Conservation (phyloP, 169 alveolate genomes). For the Plasmodium vinckei region DNA sequence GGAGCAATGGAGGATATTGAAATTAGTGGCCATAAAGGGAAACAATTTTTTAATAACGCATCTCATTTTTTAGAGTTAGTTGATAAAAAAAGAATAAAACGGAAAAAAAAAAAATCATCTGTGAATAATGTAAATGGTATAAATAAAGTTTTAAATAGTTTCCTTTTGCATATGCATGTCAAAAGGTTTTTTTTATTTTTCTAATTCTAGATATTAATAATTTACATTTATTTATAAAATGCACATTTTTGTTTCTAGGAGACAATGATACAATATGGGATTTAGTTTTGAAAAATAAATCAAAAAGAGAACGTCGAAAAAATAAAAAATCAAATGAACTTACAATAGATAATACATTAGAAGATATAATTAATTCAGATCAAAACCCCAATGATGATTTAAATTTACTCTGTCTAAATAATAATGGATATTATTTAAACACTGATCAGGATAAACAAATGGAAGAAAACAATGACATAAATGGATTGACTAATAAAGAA, state of each 20-base stretch:
- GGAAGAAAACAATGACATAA: too few relatives aligned
- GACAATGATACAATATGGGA: conserved; percentile 17
- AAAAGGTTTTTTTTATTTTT: not conserved
- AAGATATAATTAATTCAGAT: too few relatives aligned
- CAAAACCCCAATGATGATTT: too few relatives aligned
- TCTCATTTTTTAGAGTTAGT: conserved; percentile 58
- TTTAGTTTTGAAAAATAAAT: conserved; percentile 8
- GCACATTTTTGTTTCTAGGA: not conserved
- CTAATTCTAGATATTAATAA: too few relatives aligned
- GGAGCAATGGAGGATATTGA: conserved; percentile 34
- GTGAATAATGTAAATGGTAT: not conserved
- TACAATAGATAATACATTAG: too few relatives aligned
- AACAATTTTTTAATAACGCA: conserved; percentile 37
- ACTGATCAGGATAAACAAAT: too few relatives aligned
- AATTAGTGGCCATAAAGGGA: conserved; percentile 18
- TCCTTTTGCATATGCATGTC: too few relatives aligned
- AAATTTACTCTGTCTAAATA: too few relatives aligned
- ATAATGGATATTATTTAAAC: too few relatives aligned
- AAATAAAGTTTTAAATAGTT: not conserved
- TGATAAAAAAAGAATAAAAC: conserved; percentile 24
- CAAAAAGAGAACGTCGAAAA: not conserved
- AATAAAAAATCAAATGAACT: not conserved
- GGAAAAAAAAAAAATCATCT: conserved; percentile 8
- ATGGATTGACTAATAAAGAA: not conserved
- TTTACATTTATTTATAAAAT: not conserved